Base-by-base conservation (phyloP, 129 eudicot species). In the Helichrysum umbraculigerum region DNA sequence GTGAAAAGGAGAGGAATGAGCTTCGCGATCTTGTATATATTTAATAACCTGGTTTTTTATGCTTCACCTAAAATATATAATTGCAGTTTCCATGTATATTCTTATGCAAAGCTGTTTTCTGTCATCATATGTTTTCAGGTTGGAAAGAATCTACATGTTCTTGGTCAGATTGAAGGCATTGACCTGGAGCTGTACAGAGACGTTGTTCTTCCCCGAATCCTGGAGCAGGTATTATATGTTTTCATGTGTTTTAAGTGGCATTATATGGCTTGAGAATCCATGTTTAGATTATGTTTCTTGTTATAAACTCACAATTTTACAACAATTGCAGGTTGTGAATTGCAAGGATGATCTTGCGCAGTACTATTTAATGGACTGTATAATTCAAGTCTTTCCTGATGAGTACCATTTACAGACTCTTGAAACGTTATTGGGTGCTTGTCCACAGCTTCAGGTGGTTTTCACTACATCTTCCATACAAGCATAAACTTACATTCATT, bases 321-420 rank as follows among this genome's bases (percentile, higher is more conserved):
- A 62, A 61, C 54, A 47, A 79, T 81, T 83, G 66, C 84, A 93
- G 98, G 91, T 93, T 74, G 98, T 93, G 80, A 93, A 93, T 83
- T 93, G 98, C 87, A 93, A 93, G 76, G 98, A 93, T 82, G 98
- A 93, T 82, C 84, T 93, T 51, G 98, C 98, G 5, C 98, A 93
- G 61, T 90, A 82, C 71, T 93, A 93, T 81, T 84, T 93, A 85
- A 93, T 93, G 98, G 98, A 93, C 76, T 93, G 98, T 86, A 83
- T 90, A 71, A 93, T 93, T 71, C 98, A 93, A 88, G 98, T 93
- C 35, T 93, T 93, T 78, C 96, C 98, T 15, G 98, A 93, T 81
- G 98, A 93, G 47, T 93, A 93, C 76, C 98, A 93, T 83, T 83
- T 93, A 76, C 98, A 93, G 79, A 93, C 98, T 51, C 97, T 93